A percentile compares a stretch with the other conserved stretches of the same genome.
phyloP scores from a whole-genome alignment of 1,284 basidiomycete species.

The Cryptococcus sp. region DNA sequence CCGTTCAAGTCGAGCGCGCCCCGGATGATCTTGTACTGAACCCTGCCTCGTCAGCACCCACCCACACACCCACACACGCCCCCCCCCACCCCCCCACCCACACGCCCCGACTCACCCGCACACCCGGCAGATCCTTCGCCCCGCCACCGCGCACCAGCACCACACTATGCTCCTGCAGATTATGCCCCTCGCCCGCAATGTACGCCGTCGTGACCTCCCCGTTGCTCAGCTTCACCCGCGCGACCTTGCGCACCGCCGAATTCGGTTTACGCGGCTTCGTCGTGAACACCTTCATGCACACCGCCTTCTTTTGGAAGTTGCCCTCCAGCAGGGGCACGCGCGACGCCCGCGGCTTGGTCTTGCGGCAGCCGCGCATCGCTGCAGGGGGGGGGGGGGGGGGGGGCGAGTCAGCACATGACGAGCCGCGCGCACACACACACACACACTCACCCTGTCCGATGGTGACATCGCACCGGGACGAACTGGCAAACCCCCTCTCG shows the following conservation, averaged over 20 bases:
- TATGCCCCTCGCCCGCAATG: constrained; percentile 96
- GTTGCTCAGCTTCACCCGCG: constrained; percentile 85
- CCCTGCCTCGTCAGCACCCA: constrained; percentile 50
- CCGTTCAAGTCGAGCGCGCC: constrained; percentile 89
- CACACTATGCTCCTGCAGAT: constrained; percentile 95
- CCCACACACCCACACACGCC: constrained; percentile 78
- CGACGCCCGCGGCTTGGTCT: constrained; percentile 54
- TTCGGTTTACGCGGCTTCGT: constrained; percentile 97
- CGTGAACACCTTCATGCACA: constrained; percentile 78
- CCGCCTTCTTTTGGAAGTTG: constrained; percentile 83
- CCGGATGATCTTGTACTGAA: constrained; percentile 94
- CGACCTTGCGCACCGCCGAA: constrained; percentile 96
- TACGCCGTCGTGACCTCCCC: constrained; percentile 90
- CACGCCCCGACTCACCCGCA: constrained; percentile 77
- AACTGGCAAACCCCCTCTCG: constrained; percentile 59
- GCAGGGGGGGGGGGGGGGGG: not conserved
- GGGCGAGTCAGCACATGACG: not conserved
- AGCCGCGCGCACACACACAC: no score
- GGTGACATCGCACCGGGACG: constrained; percentile 60
- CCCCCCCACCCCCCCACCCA: constrained; percentile 71
- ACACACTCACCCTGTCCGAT: constrained; percentile 63
- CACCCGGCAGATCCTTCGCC: constrained; percentile 95
- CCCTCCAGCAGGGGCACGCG: constrained; percentile 73
- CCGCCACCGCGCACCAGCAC: constrained; percentile 90
- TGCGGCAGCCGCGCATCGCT: constrained; percentile 52